These are phyloP conservation scores for Scleromitrula shiraiana DNA, from an alignment of 2,329 filamentous ascomycete species.

Conservation along the genomic window DNA sequence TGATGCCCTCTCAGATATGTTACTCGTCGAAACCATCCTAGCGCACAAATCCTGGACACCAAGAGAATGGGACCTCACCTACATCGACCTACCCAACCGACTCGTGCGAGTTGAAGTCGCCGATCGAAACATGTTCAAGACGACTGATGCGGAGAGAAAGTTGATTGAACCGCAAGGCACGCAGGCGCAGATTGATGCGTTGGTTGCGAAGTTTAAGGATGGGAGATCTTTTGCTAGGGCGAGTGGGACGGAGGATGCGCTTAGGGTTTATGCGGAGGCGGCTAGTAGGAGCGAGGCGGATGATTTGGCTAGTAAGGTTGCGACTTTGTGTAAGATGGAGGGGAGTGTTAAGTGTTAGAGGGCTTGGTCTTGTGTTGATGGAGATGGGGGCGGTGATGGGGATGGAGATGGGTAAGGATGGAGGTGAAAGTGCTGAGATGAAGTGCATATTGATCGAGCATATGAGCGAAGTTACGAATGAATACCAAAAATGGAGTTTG, in stretches of 20 bases:
- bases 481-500: slow-evolving; percentile 9
- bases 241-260: slow-evolving; percentile 91
- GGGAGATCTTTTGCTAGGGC: slow-evolving; percentile 87
- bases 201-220: slow-evolving; percentile 84
- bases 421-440: too few relatives aligned
- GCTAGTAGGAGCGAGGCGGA: slow-evolving; percentile 83
- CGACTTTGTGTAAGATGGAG: slow-evolving; percentile 22
- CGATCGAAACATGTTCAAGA: slow-evolving; percentile 82
- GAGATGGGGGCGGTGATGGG: too few relatives aligned
- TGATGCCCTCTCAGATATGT: slow-evolving; percentile 90
- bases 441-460: neutral
- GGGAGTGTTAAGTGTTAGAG: slow-evolving; percentile 10
- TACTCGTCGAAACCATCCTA: slow-evolving; percentile 91
- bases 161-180: slow-evolving; percentile 71
- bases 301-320: slow-evolving; percentile 78
- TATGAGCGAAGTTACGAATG: neutral
- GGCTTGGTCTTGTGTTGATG: too few relatives aligned
- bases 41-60: slow-evolving; percentile 90
- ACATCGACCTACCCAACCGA: slow-evolving; percentile 88
- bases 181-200: slow-evolving; percentile 78
- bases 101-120: slow-evolving; percentile 88
- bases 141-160: slow-evolving; percentile 85
- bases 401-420: too few relatives aligned
- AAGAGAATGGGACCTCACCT: slow-evolving; percentile 86
- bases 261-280: slow-evolving; percentile 92